These are phyloP conservation scores for Globisporangium lucens DNA, from an alignment of 352 stramenopile species.

Conservation along the genomic window DNA sequence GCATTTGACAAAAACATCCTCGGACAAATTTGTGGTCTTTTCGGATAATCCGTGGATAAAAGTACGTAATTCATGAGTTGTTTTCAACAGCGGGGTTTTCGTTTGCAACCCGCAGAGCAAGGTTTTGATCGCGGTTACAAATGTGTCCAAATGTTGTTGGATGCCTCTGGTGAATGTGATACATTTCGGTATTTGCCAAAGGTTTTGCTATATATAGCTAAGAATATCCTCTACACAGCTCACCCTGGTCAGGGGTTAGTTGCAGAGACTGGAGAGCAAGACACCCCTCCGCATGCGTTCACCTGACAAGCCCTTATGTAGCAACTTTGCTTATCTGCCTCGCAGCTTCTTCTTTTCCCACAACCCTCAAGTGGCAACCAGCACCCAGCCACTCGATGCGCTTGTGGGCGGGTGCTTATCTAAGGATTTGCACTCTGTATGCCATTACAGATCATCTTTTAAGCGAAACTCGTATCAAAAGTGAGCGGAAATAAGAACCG, in stretches of 20 bases:
- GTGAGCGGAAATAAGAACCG: too few relatives aligned
- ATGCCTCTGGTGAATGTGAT: too few relatives aligned
- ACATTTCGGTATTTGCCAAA: too few relatives aligned
- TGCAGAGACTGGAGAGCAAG: not conserved
- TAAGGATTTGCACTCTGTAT: not conserved
- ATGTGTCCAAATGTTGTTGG: too few relatives aligned
- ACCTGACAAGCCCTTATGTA: not conserved
- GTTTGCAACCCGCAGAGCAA: too few relatives aligned
- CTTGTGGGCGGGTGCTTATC: not conserved
- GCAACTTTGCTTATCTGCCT: conserved; percentile 5
- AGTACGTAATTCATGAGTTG: too few relatives aligned
- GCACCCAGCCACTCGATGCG: conserved; percentile 7
- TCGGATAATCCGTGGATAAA: not conserved
- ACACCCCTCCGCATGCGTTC: not conserved
- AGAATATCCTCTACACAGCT: too few relatives aligned
- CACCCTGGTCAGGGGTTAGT: too few relatives aligned
- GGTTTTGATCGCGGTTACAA: too few relatives aligned
- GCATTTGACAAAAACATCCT: not conserved
- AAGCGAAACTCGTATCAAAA: not conserved
- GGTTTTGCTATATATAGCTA: not conserved
- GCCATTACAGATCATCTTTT: not conserved
- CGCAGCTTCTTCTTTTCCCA: too few relatives aligned
- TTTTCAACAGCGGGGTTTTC: too few relatives aligned
- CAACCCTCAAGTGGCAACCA: not conserved
- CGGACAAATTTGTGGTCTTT: not conserved